phyloP scores from a whole-genome alignment of 2,329 filamentous ascomycete genomes.

The Colletotrichum lindemuthianum region DNA sequence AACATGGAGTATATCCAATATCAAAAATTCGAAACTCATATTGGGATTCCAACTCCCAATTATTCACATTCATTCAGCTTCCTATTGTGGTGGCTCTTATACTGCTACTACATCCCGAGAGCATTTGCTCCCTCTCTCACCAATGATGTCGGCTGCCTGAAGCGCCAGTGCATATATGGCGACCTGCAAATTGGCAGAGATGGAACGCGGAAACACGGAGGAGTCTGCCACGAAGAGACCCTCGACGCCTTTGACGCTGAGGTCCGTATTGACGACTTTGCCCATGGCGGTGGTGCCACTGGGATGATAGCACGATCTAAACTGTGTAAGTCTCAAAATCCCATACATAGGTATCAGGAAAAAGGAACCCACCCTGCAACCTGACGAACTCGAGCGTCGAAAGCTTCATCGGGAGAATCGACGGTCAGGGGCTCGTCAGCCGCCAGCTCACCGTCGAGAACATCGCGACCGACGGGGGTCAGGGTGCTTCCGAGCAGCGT shows the following conservation, averaged over 20 bases:
- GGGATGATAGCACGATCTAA: constrained; percentile 39
- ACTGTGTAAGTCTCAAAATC: not conserved
- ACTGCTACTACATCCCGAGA: no score
- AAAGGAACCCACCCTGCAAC: constrained; percentile 1
- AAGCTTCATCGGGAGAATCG: constrained; percentile 39
- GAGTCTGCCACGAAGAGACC: constrained; percentile 51
- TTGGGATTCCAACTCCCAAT: no score
- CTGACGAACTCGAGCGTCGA: constrained; percentile 5
- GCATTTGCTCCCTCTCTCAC: not conserved
- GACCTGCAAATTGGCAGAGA: constrained; percentile 52
- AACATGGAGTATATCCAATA: no score
- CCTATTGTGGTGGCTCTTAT: no score
- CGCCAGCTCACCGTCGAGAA: constrained; percentile 40
- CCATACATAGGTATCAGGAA: not conserved
- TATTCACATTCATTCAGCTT: no score
- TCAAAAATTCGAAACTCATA: no score
- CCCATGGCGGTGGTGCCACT: constrained; percentile 46
- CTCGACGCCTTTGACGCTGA: constrained; percentile 49
- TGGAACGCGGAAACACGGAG: constrained; percentile 43
- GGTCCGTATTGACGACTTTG: constrained; percentile 44
- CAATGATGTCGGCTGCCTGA: constrained; percentile 69
- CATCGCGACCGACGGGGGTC: constrained; percentile 36
- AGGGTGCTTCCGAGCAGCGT: constrained; percentile 37
- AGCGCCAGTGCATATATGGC: constrained; percentile 66
- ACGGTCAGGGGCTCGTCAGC: constrained; percentile 38